phyloP scores from a whole-genome alignment of 192 early-diverging fungal species.

The Diversispora eburnea region DNA sequence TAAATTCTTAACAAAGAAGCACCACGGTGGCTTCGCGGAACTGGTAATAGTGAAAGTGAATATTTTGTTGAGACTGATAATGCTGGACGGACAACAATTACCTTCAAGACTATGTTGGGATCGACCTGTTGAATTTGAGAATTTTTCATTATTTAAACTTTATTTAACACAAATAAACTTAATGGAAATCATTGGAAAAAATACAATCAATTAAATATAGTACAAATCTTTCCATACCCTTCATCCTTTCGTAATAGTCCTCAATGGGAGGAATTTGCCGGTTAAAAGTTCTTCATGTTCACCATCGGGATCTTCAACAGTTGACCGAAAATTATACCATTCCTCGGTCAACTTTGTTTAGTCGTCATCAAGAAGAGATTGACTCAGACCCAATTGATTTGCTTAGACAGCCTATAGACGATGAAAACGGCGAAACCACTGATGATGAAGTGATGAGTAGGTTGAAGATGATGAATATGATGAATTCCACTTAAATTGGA shows the following conservation, averaged over 20 bases:
- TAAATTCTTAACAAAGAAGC: neutral
- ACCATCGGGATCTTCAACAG: neutral
- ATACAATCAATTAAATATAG: neutral
- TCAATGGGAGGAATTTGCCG: neutral
- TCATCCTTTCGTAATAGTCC: neutral
- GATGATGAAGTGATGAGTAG: neutral
- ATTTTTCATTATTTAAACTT: neutral
- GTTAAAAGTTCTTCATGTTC: neutral
- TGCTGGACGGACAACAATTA: neutral
- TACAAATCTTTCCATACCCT: neutral
- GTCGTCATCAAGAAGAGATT: neutral
- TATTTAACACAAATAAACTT: conserved; percentile 5
- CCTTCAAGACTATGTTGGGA: neutral
- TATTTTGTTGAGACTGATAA: neutral
- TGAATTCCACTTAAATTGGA: neutral
- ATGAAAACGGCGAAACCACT: neutral
- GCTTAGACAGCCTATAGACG: neutral
- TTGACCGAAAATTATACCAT: neutral
- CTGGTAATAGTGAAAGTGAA: neutral
- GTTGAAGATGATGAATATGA: neutral
- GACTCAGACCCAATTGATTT: neutral
- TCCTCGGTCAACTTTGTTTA: neutral
- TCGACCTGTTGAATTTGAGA: neutral
- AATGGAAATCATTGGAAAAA: neutral
- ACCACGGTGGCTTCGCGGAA: neutral